Percentiles rank a stretch among this genome's conserved stretches.
Evolutionary conservation across 2,329 filamentous ascomycete species (phyloP).

Genomic region (Colletotrichum higginsianum): DNA sequence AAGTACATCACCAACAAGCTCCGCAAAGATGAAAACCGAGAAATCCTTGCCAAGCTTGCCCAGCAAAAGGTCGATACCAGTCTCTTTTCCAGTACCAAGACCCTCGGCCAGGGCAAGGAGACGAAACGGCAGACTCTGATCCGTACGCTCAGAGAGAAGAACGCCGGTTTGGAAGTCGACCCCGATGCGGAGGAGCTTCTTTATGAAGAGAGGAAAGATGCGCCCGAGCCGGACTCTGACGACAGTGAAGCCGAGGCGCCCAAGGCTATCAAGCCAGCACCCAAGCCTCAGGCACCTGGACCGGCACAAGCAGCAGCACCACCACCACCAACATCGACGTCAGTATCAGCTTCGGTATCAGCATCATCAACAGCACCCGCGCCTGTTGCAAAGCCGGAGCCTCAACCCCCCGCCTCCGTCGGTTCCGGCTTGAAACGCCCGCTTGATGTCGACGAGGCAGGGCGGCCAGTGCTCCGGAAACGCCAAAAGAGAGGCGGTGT

Average conservation of each 20-base stretch:
- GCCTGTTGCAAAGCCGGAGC: background rate
- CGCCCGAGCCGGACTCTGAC: constrained; percentile 49
- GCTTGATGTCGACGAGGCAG: constrained; percentile 83
- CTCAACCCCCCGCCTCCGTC: constrained; percentile 48
- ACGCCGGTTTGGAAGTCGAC: constrained; percentile 72
- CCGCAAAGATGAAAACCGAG: constrained; percentile 91
- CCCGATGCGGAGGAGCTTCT: constrained; percentile 69
- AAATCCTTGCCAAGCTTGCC: constrained; percentile 86
- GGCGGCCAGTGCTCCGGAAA: constrained; percentile 86
- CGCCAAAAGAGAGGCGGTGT: constrained; percentile 80
- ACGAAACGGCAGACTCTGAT: constrained; percentile 79
- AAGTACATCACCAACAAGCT: constrained; percentile 90
- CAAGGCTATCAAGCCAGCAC: constrained; percentile 32
- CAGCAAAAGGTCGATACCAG: constrained; percentile 85
- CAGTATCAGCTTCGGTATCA: constrained; percentile 32
- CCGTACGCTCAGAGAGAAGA: constrained; percentile 74
- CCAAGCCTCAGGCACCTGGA: background rate
- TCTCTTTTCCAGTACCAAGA: constrained; percentile 82
- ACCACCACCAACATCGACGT: constrained; percentile 9
- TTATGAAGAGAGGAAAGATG: constrained; percentile 59
- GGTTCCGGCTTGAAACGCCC: constrained; percentile 91
- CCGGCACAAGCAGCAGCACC: constrained; percentile 15
- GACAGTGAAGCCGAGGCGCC: constrained; percentile 48
- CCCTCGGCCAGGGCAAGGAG: constrained; percentile 80
- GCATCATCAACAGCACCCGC: background rate